A percentile compares a stretch with the other conserved stretches of the same genome.
Conservation (phyloP, 768 basidiomycete species). For the Pleurotus citrinopileatus region DNA sequence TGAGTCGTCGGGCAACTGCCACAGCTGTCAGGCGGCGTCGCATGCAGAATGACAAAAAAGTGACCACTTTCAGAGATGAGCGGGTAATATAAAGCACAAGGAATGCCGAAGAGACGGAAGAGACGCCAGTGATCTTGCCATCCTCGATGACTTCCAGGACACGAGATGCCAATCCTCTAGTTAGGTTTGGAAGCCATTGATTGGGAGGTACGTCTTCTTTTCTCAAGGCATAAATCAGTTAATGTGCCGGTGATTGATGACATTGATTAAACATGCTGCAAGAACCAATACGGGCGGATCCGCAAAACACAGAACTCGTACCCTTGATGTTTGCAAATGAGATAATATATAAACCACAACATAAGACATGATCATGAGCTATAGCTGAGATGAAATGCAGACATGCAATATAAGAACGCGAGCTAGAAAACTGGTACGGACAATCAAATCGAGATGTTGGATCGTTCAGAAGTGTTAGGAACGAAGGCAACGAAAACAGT, state of each 20-base stretch:
- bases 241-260: neutral
- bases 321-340: no score
- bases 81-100: no score
- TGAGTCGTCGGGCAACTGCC: neutral
- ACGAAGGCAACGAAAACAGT: constrained; percentile 2
- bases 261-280: neutral
- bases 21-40: neutral
- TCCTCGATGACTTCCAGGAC: neutral
- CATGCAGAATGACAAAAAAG: neutral
- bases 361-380: constrained; percentile 10
- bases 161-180: neutral
- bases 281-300: no score
- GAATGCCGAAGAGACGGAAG: neutral
- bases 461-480: neutral
- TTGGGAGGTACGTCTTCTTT: neutral
- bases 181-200: neutral
- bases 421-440: constrained; percentile 8
- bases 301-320: no score
- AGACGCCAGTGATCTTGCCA: neutral
- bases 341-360: constrained; percentile 10
- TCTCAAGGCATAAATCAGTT: neutral
- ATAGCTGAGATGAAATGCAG: constrained; percentile 8
- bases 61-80: neutral
- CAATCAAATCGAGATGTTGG: constrained; percentile 8
- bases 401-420: constrained; percentile 6